A percentile compares a stretch with the other conserved stretches of the same genome.
These are phyloP conservation scores for Hypoxylon intermedium DNA, from an alignment of 495 filamentous ascomycete species.

Conservation along the genomic window DNA sequence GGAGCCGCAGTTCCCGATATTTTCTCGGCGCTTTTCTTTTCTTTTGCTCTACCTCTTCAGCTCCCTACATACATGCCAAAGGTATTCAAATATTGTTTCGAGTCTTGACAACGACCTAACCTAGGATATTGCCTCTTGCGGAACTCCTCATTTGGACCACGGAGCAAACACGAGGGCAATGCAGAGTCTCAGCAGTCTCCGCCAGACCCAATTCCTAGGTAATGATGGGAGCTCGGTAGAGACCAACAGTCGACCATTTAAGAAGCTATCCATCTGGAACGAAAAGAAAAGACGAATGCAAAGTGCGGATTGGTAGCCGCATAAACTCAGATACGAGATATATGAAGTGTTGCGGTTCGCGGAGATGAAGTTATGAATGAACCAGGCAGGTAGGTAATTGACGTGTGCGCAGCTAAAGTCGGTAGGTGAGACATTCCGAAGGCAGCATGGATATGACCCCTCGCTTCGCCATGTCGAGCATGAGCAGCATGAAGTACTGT, in stretches of 20 bases:
- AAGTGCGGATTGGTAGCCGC: neutral
- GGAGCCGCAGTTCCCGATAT: conserved; percentile 36
- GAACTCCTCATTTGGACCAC: conserved; percentile 17
- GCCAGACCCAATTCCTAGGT: conserved; percentile 19
- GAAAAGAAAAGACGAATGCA: neutral
- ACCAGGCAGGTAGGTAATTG: neutral
- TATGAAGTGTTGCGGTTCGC: neutral
- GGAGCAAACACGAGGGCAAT: conserved; percentile 34
- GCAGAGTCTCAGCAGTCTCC: conserved; percentile 35
- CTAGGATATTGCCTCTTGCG: conserved; percentile 25
- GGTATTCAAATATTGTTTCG: conserved; percentile 3
- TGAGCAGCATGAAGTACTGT: neutral
- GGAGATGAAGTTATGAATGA: too few relatives aligned
- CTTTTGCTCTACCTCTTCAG: neutral
- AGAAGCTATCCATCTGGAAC: neutral
- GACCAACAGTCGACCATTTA: neutral
- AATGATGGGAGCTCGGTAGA: conserved; percentile 8
- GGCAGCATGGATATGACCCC: conserved; percentile 11
- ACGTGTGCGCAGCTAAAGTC: conserved; percentile 14
- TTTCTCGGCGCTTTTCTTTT: conserved; percentile 27
- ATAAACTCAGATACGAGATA: neutral
- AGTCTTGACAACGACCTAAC: neutral
- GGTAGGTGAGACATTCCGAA: conserved; percentile 26
- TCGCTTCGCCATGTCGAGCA: conserved; percentile 9
- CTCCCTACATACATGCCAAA: neutral